Evolutionary conservation across 768 basidiomycete genomes (phyloP).

Genomic region (Dioszegia hungarica): DNA sequence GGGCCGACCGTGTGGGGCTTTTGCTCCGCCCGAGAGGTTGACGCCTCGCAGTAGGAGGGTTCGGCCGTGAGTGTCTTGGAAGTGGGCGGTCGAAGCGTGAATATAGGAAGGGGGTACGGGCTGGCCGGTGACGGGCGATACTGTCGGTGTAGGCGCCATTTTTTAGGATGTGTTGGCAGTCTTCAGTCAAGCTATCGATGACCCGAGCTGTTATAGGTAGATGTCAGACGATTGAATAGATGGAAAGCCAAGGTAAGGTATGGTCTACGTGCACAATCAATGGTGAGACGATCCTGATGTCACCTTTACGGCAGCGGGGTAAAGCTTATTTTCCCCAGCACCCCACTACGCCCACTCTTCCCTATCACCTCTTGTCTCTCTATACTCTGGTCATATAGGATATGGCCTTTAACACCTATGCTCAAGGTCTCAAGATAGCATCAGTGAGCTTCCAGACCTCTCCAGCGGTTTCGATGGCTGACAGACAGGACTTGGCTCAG

Average conservation of each 20-base stretch:
- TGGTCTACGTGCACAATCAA: no score
- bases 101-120: constrained; percentile 43
- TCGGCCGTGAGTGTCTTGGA: constrained; percentile 38
- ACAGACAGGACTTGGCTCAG: constrained; percentile 26
- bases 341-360: no score
- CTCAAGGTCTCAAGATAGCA: constrained; percentile 34
- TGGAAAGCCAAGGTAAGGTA: no score
- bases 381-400: neutral
- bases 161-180: neutral
- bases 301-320: no score
- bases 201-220: no score
- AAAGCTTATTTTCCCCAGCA: no score
- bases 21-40: constrained; percentile 84
- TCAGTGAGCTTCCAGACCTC: no score
- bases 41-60: constrained; percentile 79
- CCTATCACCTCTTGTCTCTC: no score
- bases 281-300: no score
- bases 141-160: constrained; percentile 34
- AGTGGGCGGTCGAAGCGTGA: constrained; percentile 43
- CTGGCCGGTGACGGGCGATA: constrained; percentile 45
- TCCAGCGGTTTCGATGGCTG: no score
- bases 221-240: no score
- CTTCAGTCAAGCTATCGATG: no score
- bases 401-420: constrained; percentile 28
- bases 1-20: constrained; percentile 69